phyloP scores from a whole-genome alignment of 257 asterid genomes.

The Gentiana dahurica region DNA sequence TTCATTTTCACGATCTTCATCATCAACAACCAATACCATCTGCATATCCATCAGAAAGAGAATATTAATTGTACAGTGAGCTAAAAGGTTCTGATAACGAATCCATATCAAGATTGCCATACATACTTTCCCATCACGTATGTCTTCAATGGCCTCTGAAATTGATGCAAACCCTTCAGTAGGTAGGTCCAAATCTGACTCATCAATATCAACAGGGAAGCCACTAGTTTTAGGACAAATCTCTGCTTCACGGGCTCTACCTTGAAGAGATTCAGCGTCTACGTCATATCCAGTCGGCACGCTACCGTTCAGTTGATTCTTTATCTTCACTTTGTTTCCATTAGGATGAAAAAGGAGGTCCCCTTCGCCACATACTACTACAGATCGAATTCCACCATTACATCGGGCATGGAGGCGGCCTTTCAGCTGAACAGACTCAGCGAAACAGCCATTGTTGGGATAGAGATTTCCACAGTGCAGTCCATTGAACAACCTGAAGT shows the following conservation, averaged over 20 bases:
- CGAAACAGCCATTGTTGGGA: slow-evolving; percentile 23
- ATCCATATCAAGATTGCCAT: slow-evolving; percentile 4
- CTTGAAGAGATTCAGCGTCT: slow-evolving; percentile 43
- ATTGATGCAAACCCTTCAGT: slow-evolving; percentile 72
- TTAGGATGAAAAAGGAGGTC: slow-evolving; percentile 26
- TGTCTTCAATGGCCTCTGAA: slow-evolving; percentile 75
- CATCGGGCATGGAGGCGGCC: slow-evolving; percentile 31
- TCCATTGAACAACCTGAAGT: slow-evolving; percentile 42
- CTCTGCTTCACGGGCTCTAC: slow-evolving; percentile 65
- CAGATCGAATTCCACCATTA: slow-evolving; percentile 31
- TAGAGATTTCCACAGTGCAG: slow-evolving; percentile 25
- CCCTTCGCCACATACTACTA: slow-evolving; percentile 42
- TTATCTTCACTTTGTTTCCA: slow-evolving; percentile 18
- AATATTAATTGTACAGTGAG: not conserved
- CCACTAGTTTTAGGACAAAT: slow-evolving; percentile 42
- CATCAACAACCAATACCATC: slow-evolving; percentile 96
- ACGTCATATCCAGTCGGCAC: slow-evolving; percentile 43
- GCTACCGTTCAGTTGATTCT: slow-evolving; percentile 28
- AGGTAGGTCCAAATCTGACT: slow-evolving; percentile 63
- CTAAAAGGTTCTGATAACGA: slow-evolving; percentile 1
- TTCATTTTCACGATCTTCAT: slow-evolving; percentile 97
- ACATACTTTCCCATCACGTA: slow-evolving; percentile 79
- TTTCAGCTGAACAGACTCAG: slow-evolving; percentile 24
- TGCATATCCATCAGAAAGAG: slow-evolving; percentile 21
- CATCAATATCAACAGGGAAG: slow-evolving; percentile 48